phyloP scores from a whole-genome alignment of 257 asterid species.

The Scutellaria barbata region DNA sequence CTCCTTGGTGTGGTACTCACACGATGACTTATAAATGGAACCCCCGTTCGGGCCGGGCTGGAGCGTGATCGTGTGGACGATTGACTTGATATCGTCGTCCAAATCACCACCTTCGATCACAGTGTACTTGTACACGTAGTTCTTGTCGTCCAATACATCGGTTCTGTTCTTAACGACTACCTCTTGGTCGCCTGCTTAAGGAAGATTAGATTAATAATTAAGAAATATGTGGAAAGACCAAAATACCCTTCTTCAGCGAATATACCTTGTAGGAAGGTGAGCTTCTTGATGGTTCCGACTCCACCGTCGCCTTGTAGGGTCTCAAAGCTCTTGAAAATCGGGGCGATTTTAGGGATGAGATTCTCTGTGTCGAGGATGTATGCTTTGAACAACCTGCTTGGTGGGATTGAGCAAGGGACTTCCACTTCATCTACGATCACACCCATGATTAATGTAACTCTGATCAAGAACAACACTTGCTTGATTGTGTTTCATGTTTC shows the following conservation, averaged over 20 bases:
- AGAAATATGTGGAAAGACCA: no score
- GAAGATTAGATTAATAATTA: no score
- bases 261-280: background rate
- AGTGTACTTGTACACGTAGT: background rate
- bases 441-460: background rate
- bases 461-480: background rate
- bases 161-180: background rate
- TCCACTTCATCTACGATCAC: conserved; percentile 1
- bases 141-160: background rate
- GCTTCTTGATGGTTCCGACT: background rate
- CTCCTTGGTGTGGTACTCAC: conserved; percentile 15
- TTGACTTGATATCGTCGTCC: background rate
- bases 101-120: background rate
- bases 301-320: conserved; percentile 10
- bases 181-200: background rate
- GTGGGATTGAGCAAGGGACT: background rate
- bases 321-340: background rate
- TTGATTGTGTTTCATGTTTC: background rate
- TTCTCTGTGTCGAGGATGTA: background rate
- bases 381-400: conserved; percentile 15
- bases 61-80: background rate
- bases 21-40: background rate
- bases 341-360: background rate
- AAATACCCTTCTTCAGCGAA: no score
- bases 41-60: background rate